phyloP scores from a whole-genome alignment of 2,329 filamentous ascomycete species.

The Pyricularia pennisetigena region DNA sequence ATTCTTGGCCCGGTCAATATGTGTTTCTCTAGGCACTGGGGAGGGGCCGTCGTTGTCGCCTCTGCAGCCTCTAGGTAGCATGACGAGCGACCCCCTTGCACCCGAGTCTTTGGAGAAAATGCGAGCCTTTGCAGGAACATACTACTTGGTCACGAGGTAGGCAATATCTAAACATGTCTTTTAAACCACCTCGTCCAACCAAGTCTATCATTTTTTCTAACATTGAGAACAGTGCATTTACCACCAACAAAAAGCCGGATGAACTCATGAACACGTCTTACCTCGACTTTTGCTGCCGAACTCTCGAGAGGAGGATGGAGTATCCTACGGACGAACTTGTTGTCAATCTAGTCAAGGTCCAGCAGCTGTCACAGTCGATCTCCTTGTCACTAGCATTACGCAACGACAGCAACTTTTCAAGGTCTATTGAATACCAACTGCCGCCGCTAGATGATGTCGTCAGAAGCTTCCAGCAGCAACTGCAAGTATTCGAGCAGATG shows the following conservation, averaged over 20 bases:
- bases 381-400: conserved; percentile 26
- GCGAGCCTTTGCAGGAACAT: conserved; percentile 37
- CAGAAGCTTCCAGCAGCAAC: conserved; percentile 31
- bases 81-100: not conserved
- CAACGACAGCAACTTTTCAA: conserved; percentile 14
- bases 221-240: conserved; percentile 14
- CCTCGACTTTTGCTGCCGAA: conserved; percentile 30
- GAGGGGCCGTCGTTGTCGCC: conserved; percentile 12
- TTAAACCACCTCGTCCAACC: not conserved
- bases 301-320: conserved; percentile 31
- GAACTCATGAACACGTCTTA: conserved; percentile 35
- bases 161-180: not conserved
- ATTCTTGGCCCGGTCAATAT: conserved; percentile 36
- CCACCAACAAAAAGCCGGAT: conserved; percentile 33
- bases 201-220: not conserved
- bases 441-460: conserved; percentile 31
- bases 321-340: conserved; percentile 32
- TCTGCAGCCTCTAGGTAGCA: not conserved
- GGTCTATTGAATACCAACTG: not conserved
- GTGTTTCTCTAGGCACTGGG: conserved; percentile 27
- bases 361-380: conserved; percentile 38
- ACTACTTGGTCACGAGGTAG: conserved; percentile 33
- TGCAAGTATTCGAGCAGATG: conserved; percentile 19
- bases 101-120: conserved; percentile 23
- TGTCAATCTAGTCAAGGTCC: conserved; percentile 33